phyloP scores from a whole-genome alignment of 2,329 filamentous ascomycete species.

The Dactylonectria macrodidyma region DNA sequence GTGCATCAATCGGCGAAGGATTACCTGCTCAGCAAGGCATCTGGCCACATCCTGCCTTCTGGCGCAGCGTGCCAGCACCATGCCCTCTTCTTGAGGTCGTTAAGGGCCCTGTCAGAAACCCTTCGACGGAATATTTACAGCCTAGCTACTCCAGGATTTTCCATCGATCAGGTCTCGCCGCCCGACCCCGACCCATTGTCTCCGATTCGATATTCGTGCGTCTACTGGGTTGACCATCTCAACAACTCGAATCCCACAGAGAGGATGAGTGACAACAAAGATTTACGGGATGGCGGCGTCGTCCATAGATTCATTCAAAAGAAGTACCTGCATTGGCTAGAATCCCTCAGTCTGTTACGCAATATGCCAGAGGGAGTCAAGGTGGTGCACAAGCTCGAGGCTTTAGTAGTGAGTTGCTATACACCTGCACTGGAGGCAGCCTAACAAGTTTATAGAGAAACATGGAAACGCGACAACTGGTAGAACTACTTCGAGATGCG shows the following conservation, averaged over 20 bases:
- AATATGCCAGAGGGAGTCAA: too few species aligned
- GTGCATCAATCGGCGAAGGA: constrained; percentile 59
- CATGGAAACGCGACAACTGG: not conserved
- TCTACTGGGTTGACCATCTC: too few species aligned
- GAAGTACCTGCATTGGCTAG: too few species aligned
- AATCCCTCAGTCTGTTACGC: too few species aligned
- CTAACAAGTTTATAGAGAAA: not conserved
- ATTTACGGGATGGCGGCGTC: too few species aligned
- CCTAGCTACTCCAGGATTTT: constrained; percentile 37
- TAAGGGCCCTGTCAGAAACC: constrained; percentile 48
- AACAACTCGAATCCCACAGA: too few species aligned
- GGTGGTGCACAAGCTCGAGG: too few species aligned
- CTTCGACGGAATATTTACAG: constrained; percentile 56
- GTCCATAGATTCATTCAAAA: too few species aligned
- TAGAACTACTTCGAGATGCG: not conserved
- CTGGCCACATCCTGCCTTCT: constrained; percentile 48
- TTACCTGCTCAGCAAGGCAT: constrained; percentile 51
- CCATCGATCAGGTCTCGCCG: constrained; percentile 22
- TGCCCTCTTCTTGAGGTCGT: constrained; percentile 52
- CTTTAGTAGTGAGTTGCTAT: too few species aligned
- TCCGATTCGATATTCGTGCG: constrained; percentile 30
- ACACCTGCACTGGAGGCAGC: not conserved
- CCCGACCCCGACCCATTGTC: constrained; percentile 33
- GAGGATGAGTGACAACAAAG: too few species aligned
- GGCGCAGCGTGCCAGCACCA: constrained; percentile 47